Evolutionary conservation across 2,329 filamentous ascomycete species (phyloP).

Genomic region (Basipetospora chlamydospora): DNA sequence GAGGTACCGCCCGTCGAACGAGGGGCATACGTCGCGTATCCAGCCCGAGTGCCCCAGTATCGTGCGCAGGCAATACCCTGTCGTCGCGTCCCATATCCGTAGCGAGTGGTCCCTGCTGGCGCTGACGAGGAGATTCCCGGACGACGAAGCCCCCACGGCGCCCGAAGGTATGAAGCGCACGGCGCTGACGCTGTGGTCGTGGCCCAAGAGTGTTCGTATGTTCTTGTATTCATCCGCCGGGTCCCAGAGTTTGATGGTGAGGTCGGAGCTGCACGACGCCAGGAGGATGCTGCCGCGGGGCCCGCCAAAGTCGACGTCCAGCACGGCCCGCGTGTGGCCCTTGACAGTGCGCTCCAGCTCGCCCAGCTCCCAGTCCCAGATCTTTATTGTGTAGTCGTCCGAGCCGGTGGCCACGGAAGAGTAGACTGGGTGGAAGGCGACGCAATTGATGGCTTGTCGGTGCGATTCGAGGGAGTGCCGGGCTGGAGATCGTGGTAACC

Average conservation of each 20-base stretch:
- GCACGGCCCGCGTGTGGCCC: slow-evolving; percentile 75
- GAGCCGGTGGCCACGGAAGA: slow-evolving; percentile 81
- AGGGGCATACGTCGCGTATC: slow-evolving; percentile 80
- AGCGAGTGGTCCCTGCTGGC: slow-evolving; percentile 76
- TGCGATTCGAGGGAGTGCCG: slow-evolving; percentile 76
- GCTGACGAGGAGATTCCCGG: slow-evolving; percentile 64
- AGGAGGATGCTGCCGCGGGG: slow-evolving; percentile 60
- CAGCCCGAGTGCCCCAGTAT: slow-evolving; percentile 73
- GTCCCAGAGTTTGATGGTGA: slow-evolving; percentile 93
- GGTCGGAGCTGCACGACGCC: slow-evolving; percentile 66
- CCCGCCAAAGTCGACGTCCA: slow-evolving; percentile 83
- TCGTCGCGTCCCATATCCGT: slow-evolving; percentile 84
- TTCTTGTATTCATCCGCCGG: slow-evolving; percentile 89
- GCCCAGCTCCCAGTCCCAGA: slow-evolving; percentile 93
- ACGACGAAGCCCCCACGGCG: slow-evolving; percentile 55
- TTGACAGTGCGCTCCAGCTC: slow-evolving; percentile 85
- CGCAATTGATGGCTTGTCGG: slow-evolving; percentile 64
- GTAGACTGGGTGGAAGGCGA: slow-evolving; percentile 87
- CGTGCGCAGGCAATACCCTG: slow-evolving; percentile 86
- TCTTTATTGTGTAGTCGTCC: slow-evolving; percentile 87
- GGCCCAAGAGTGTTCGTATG: slow-evolving; percentile 76
- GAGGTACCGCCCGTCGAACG: slow-evolving; percentile 68
- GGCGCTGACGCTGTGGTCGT: slow-evolving; percentile 83
- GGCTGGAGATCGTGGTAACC: slow-evolving; percentile 73
- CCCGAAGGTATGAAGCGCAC: slow-evolving; percentile 80